Conservation (phyloP, 2,329 filamentous ascomycete genomes). For the Zalaria obscura region DNA sequence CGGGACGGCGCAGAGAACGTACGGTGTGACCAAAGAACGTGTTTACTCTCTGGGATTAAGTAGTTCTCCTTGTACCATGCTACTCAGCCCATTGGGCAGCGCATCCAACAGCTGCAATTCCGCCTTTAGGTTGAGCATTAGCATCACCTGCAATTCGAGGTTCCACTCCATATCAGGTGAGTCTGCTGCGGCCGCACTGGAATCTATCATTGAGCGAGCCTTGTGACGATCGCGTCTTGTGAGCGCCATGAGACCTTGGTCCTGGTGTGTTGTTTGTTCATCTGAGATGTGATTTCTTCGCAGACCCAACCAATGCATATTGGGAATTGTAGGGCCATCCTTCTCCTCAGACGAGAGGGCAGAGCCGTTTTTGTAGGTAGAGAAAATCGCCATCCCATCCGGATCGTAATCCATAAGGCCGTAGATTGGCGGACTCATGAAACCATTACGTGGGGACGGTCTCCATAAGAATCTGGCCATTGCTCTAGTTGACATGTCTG, state of each 20-base stretch:
- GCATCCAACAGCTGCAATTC: slow-evolving; percentile 48
- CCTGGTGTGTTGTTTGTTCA: slow-evolving; percentile 12
- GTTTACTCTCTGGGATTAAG: too few species aligned
- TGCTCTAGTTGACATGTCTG: slow-evolving; percentile 55
- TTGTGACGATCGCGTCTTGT: slow-evolving; percentile 43
- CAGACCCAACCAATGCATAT: slow-evolving; percentile 53
- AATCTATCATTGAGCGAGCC: slow-evolving; percentile 37
- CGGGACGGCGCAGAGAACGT: too few species aligned
- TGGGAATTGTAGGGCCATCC: slow-evolving; percentile 30
- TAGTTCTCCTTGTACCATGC: slow-evolving; percentile 3
- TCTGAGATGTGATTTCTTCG: slow-evolving; percentile 19
- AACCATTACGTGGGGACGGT: slow-evolving; percentile 29
- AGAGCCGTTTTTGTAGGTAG: slow-evolving; percentile 62
- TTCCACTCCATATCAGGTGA: slow-evolving; percentile 17
- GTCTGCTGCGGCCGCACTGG: neutral
- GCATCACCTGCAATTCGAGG: slow-evolving; percentile 54
- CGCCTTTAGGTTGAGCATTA: slow-evolving; percentile 59
- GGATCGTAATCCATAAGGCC: slow-evolving; percentile 64
- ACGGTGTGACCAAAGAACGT: too few species aligned
- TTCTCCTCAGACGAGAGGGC: slow-evolving; percentile 45
- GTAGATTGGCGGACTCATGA: slow-evolving; percentile 36
- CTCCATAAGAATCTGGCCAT: slow-evolving; percentile 45
- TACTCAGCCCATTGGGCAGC: slow-evolving; percentile 10
- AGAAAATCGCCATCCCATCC: slow-evolving; percentile 59
- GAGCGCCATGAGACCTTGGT: slow-evolving; percentile 35